phyloP scores from a whole-genome alignment of 129 eudicot genomes.

The Cynara cardunculus region DNA sequence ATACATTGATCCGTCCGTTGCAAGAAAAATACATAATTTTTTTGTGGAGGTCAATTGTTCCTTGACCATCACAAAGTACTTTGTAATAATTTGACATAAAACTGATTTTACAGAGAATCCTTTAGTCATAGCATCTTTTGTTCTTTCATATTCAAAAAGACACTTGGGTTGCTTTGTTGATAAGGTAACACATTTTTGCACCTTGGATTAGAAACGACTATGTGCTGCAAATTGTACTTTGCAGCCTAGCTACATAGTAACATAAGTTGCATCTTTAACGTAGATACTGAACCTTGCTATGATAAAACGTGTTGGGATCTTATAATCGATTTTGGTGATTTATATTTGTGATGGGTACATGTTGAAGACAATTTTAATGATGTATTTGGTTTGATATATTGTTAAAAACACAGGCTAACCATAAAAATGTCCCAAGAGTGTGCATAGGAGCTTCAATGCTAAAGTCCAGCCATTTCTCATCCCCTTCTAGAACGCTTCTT shows the following conservation, averaged over 20 bases:
- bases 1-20: not conserved
- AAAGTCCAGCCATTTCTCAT: constrained; percentile 26
- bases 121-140: too few relatives aligned
- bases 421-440: constrained; percentile 36
- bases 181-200: not conserved
- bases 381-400: not conserved
- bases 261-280: not conserved
- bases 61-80: not conserved
- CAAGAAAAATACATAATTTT: not conserved
- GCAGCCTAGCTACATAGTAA: not conserved
- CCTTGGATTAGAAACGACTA: not conserved
- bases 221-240: not conserved
- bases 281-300: not conserved
- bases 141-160: too few relatives aligned
- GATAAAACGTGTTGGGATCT: not conserved
- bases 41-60: not conserved
- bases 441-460: constrained; percentile 30
- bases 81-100: not conserved
- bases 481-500: constrained; percentile 17
- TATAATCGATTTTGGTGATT: not conserved
- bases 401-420: constrained; percentile 38
- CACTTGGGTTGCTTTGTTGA: not conserved
- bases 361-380: not conserved
- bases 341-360: not conserved
- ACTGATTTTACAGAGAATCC: not conserved